phyloP scores from a whole-genome alignment of 1,284 basidiomycete genomes.

The Nidula niveotomentosa region DNA sequence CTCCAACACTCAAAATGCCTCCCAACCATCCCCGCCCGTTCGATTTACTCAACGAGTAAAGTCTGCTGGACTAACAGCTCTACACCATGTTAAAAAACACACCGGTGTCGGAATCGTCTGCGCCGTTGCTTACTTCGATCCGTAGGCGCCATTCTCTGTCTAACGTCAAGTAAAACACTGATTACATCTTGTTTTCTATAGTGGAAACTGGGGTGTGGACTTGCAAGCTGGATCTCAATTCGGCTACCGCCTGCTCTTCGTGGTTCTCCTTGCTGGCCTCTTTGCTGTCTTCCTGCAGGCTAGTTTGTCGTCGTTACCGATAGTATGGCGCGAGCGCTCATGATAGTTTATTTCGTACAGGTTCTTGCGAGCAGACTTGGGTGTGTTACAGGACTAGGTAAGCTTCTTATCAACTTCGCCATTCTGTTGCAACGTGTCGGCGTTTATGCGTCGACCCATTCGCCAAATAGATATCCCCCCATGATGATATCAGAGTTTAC shows the following conservation, averaged over 20 bases:
- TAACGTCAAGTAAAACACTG: background rate
- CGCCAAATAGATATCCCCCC: no score
- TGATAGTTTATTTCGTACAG: slow-evolving; percentile 25
- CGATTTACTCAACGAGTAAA: slow-evolving; percentile 18
- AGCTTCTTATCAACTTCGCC: slow-evolving; percentile 11
- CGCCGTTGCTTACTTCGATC: slow-evolving; percentile 68
- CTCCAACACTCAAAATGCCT: slow-evolving; percentile 6
- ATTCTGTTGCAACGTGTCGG: no score
- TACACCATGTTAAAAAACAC: slow-evolving; percentile 51
- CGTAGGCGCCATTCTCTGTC: slow-evolving; percentile 34
- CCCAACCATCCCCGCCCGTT: slow-evolving; percentile 5
- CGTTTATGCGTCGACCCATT: no score
- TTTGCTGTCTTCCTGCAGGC: slow-evolving; percentile 82
- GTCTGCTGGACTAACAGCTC: slow-evolving; percentile 22
- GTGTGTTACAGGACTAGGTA: slow-evolving; percentile 71
- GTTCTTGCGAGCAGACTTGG: slow-evolving; percentile 63
- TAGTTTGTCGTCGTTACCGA: slow-evolving; percentile 9
- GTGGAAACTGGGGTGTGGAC: slow-evolving; percentile 79
- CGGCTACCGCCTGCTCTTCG: slow-evolving; percentile 86
- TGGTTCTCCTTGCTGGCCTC: slow-evolving; percentile 83
- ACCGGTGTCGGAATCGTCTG: slow-evolving; percentile 59
- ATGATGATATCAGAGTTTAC: no score
- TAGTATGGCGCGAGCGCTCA: background rate
- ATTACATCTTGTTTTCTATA: slow-evolving; percentile 18
- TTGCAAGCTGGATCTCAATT: slow-evolving; percentile 73